Base-by-base conservation (phyloP, 2,329 filamentous ascomycete species). In the Zymoseptoria pseudotritici region DNA sequence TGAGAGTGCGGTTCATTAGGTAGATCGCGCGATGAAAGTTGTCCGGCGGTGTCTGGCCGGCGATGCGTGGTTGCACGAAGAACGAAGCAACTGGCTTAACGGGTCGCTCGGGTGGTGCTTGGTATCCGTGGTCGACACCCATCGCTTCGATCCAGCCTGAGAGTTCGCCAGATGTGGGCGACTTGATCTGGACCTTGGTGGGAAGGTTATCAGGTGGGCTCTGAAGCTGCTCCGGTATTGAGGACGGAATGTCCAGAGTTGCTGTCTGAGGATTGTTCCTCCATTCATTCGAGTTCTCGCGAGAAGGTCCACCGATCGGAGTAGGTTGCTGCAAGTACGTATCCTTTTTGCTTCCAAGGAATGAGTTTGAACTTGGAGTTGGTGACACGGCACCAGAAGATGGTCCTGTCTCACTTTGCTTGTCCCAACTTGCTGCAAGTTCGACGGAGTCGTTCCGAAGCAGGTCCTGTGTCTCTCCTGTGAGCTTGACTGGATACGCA, bases 111-210 rank as follows among this genome's bases (percentile, higher is more conserved):
- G 82, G 77, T 0, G 92, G 92, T 52, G 94, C 88, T 60, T 87
- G 85, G 72, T 97, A 99, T 2, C 82, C 83, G 17, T 86, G 79
- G 72, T 97, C 94, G n/a, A 97, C 90, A 31, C 91, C 94, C 7
- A 96, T 77, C 0, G 91, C 91, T 72, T 97, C 91, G 63, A 97
- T 94, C 86, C 89, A 96, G 5, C 89, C 88, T 61, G 85, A 88
- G 26, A 91, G 78, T 22, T 82, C 84, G 9, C 87, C 87, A 42
- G 83, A 78, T 21, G 85, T 83, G 57, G 86, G 84, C 0, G 79
- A 80, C 65, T 81, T 80, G 51, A 70, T 74, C 66, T 79, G 79
- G n/a, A 84, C 72, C 64, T 81, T 89, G 72, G 73, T 86, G 71
- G 67, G 74, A 46, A 80, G 82, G 19, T 62, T 62, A 74, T 75